Conservation (phyloP, 441 rosid genomes). For the Isatis lusitanica region DNA sequence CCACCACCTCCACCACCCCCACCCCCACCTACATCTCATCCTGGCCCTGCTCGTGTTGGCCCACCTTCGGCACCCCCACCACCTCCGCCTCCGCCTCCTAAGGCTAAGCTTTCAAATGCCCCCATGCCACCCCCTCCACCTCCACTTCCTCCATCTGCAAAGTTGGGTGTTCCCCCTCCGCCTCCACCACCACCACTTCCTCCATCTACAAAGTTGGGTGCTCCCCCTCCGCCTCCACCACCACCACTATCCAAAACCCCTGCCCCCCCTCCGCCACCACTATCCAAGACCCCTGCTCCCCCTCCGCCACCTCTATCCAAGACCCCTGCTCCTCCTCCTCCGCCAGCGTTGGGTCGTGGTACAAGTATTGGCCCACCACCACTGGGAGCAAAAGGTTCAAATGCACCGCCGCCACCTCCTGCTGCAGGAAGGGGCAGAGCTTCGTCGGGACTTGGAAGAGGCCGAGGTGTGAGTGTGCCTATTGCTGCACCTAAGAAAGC, state of each 20-base stretch:
- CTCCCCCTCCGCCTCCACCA: slow-evolving; percentile 38
- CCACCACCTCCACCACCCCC: slow-evolving; percentile 40
- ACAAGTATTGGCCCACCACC: slow-evolving; percentile 46
- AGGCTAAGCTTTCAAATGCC: slow-evolving; percentile 29
- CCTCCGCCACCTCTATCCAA: slow-evolving; percentile 67
- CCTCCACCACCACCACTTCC: slow-evolving; percentile 32
- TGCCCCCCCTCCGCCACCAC: slow-evolving; percentile 26
- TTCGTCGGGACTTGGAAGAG: slow-evolving; percentile 56
- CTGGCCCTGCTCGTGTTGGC: slow-evolving; percentile 14
- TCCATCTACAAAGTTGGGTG: slow-evolving; percentile 18
- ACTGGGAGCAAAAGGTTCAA: slow-evolving; percentile 51
- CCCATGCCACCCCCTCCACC: slow-evolving; percentile 40
- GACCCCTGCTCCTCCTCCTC: slow-evolving; percentile 56
- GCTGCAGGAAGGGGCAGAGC: slow-evolving; percentile 63
- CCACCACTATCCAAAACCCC: slow-evolving; percentile 31
- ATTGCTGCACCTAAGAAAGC: slow-evolving; percentile 60
- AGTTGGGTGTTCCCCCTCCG: slow-evolving; percentile 28
- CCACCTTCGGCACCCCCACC: slow-evolving; percentile 34
- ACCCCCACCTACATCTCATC: slow-evolving; percentile 20
- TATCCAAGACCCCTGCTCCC: slow-evolving; percentile 37
- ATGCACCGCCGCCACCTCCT: slow-evolving; percentile 75
- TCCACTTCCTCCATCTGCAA: slow-evolving; percentile 27
- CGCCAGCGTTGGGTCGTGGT: slow-evolving; percentile 44
- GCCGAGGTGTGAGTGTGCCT: slow-evolving; percentile 52
- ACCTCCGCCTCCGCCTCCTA: slow-evolving; percentile 30